Conservation (phyloP, 2,329 filamentous ascomycete genomes). For the Daldinia sp. region DNA sequence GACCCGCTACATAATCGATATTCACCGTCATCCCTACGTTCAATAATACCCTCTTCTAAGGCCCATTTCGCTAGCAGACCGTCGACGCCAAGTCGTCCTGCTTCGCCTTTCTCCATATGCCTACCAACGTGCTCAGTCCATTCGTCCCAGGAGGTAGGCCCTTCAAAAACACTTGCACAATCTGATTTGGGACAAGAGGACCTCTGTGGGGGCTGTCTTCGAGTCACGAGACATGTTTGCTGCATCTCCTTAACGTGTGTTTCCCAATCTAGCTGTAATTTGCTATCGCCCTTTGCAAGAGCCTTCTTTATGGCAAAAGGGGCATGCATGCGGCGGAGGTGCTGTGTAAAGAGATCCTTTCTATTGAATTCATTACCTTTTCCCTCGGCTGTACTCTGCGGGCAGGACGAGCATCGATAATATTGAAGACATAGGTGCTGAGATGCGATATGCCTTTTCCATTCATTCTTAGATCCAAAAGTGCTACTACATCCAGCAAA, state of each 20-base stretch:
- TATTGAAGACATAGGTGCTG: conserved; percentile 81
- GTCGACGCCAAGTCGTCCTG: conserved; percentile 64
- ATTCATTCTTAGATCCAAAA: conserved; percentile 95
- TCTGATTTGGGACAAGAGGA: conserved; percentile 77
- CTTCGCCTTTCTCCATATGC: conserved; percentile 82
- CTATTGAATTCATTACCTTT: conserved; percentile 79
- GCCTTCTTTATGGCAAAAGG: conserved; percentile 70
- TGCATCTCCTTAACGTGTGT: conserved; percentile 74
- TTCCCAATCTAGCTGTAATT: conserved; percentile 70
- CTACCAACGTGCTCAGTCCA: conserved; percentile 92
- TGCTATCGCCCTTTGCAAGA: conserved; percentile 64
- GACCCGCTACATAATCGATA: conserved; percentile 62
- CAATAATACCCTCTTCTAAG: conserved; percentile 69
- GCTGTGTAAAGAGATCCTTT: conserved; percentile 95
- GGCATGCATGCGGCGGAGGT: conserved; percentile 92
- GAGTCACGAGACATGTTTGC: conserved; percentile 73
- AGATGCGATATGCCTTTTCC: conserved; percentile 93
- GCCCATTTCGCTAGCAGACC: conserved; percentile 67
- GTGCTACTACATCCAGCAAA: conserved; percentile 84
- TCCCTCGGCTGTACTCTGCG: conserved; percentile 54
- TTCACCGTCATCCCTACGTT: conserved; percentile 62
- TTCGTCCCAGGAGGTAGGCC: conserved; percentile 81
- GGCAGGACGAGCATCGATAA: conserved; percentile 70
- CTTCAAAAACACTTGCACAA: conserved; percentile 76
- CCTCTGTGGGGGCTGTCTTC: conserved; percentile 73